Conservation (phyloP, 2,329 filamentous ascomycete genomes). For the Volutella citrinella region DNA sequence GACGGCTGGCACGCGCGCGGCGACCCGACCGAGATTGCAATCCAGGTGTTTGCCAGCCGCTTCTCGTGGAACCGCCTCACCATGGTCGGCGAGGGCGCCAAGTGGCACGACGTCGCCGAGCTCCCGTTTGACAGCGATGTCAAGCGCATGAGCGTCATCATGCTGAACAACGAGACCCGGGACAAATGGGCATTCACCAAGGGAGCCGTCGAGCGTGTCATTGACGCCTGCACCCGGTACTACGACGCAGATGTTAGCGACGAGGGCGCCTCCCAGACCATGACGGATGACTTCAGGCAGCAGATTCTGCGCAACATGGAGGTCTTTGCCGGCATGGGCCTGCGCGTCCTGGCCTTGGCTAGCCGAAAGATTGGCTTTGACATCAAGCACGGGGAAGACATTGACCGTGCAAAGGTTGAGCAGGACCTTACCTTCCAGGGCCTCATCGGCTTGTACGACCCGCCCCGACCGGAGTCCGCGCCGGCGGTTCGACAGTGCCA, state of each 20-base stretch:
- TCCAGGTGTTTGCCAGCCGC: constrained; percentile 69
- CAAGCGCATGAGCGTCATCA: constrained; percentile 76
- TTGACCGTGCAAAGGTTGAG: constrained; percentile 56
- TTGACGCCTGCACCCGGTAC: no score
- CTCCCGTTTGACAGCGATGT: constrained; percentile 73
- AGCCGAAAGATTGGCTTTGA: constrained; percentile 41
- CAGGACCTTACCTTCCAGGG: constrained; percentile 61
- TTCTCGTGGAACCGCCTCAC: constrained; percentile 61
- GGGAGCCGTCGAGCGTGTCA: constrained; percentile 68
- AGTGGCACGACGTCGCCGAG: constrained; percentile 61
- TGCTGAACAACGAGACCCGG: constrained; percentile 39
- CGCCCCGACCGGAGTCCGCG: constrained; percentile 61
- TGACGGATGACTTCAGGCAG: constrained; percentile 52
- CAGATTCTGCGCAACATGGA: constrained; percentile 68
- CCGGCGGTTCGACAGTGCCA: constrained; percentile 53
- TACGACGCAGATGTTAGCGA: no score
- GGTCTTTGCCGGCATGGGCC: constrained; percentile 60
- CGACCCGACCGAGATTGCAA: constrained; percentile 66
- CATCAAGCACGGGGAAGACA: constrained; percentile 35
- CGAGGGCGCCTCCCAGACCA: no score
- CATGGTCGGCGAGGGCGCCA: constrained; percentile 44
- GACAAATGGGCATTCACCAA: constrained; percentile 57
- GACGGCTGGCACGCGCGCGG: constrained; percentile 61
- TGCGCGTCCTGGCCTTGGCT: constrained; percentile 67
- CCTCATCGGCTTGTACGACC: constrained; percentile 65